phyloP scores from a whole-genome alignment of 371 early-diverging fungal genomes.

The Mortierella sp. region DNA sequence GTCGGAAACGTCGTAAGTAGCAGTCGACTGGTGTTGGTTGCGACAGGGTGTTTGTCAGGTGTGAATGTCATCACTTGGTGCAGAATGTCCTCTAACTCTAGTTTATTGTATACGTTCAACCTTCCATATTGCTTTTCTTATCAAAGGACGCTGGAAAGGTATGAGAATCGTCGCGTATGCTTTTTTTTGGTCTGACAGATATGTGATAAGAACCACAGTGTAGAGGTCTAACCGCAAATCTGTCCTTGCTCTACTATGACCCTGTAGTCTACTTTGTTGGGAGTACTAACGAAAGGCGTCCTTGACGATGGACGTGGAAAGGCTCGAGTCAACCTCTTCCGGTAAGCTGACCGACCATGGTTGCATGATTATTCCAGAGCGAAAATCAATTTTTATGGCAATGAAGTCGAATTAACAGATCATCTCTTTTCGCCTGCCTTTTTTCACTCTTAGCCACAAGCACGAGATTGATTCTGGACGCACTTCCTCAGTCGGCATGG shows the following conservation, averaged over 20 bases:
- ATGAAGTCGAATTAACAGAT: neutral
- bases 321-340: conserved; percentile 89
- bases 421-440: neutral
- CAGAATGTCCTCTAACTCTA: neutral
- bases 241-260: neutral
- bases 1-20: conserved; percentile 88
- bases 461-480: conserved; percentile 95
- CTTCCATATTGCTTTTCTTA: neutral
- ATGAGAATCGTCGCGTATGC: neutral
- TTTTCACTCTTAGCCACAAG: conserved; percentile 72
- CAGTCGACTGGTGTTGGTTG: neutral
- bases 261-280: conserved; percentile 84
- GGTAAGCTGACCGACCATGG: conserved; percentile 45
- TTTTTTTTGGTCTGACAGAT: neutral
- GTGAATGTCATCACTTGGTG: neutral
- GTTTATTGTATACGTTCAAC: too few relatives aligned
- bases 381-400: neutral
- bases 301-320: conserved; percentile 96
- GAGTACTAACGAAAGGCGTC: conserved; percentile 90
- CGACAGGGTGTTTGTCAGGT: neutral
- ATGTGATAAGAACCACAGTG: neutral
- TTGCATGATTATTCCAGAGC: neutral
- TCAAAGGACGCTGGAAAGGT: conserved; percentile 75
- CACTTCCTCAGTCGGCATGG: conserved; percentile 92
- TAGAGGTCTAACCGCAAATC: neutral